A percentile compares a stretch with the other conserved stretches of the same genome.
Conservation (phyloP, 306 rosid species). For the Corylus avellana region DNA sequence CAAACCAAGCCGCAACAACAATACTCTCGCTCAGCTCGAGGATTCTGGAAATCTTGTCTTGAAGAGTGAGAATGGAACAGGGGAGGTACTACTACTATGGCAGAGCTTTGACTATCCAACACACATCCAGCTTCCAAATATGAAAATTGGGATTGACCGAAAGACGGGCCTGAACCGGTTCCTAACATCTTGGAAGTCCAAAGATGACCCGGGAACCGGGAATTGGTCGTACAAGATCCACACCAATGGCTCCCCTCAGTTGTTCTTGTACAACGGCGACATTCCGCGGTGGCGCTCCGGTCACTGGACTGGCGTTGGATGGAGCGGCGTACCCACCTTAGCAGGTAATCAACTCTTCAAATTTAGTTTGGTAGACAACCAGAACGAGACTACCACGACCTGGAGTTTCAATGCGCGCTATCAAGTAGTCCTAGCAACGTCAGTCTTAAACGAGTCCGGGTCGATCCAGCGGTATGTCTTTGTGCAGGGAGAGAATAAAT, state of each 20-base stretch:
- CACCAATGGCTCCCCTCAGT: constrained; percentile 33
- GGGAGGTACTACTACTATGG: constrained; percentile 28
- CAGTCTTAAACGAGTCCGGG: neutral
- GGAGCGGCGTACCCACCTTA: neutral
- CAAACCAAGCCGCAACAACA: neutral
- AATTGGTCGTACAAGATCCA: constrained; percentile 29
- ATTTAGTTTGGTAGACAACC: neutral
- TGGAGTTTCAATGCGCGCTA: neutral
- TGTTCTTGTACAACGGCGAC: constrained; percentile 13
- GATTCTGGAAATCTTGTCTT: constrained; percentile 32
- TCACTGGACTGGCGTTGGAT: constrained; percentile 40
- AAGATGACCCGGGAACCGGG: constrained; percentile 38
- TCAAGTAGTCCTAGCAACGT: neutral
- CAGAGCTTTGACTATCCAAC: constrained; percentile 57
- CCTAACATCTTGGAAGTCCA: constrained; percentile 41
- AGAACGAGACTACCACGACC: neutral
- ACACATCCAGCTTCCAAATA: constrained; percentile 37
- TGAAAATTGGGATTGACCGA: constrained; percentile 41
- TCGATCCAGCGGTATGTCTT: rapidly evolving
- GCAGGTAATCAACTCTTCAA: rapidly evolving
- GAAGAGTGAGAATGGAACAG: neutral
- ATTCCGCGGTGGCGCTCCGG: constrained; percentile 29
- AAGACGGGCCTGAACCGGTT: constrained; percentile 38
- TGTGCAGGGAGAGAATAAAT: neutral
- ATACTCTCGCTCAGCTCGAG: constrained; percentile 16